These are phyloP conservation scores for Pyricularia sp. DNA, from an alignment of 2,329 filamentous ascomycete species.

Conservation along the genomic window DNA sequence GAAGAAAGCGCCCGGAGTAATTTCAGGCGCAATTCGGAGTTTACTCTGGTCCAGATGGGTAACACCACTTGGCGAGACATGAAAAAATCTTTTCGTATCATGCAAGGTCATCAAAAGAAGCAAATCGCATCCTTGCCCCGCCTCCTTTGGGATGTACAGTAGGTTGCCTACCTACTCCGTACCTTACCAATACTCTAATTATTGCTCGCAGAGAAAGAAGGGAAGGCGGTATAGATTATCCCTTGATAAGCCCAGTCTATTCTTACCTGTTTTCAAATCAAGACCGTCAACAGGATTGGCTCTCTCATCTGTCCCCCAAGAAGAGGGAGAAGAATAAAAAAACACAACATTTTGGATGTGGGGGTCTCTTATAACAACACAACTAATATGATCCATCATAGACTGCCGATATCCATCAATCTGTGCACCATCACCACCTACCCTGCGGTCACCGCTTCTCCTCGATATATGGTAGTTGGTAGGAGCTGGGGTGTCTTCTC, in stretches of 20 bases:
- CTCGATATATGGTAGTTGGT: no score
- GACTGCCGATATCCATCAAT: background rate
- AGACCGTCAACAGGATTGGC: background rate
- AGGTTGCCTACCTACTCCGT: background rate
- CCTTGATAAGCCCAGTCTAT: background rate
- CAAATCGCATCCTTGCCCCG: background rate
- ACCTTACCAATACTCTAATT: background rate
- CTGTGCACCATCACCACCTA: background rate
- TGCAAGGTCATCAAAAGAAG: background rate
- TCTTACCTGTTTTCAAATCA: background rate
- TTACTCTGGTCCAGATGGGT: background rate
- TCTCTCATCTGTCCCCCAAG: background rate
- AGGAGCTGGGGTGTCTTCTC: no score
- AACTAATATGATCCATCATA: background rate
- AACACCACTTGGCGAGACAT: background rate
- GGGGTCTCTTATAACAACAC: background rate
- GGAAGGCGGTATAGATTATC: background rate
- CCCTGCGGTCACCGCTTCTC: background rate
- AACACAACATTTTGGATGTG: background rate
- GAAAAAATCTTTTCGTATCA: background rate
- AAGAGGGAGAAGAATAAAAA: background rate
- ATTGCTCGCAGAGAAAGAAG: background rate
- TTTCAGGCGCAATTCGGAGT: background rate
- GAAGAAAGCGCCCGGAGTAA: background rate
- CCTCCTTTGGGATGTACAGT: background rate